Conservation (phyloP, 2,329 filamentous ascomycete species). For the Dactylellina parvicollis region DNA sequence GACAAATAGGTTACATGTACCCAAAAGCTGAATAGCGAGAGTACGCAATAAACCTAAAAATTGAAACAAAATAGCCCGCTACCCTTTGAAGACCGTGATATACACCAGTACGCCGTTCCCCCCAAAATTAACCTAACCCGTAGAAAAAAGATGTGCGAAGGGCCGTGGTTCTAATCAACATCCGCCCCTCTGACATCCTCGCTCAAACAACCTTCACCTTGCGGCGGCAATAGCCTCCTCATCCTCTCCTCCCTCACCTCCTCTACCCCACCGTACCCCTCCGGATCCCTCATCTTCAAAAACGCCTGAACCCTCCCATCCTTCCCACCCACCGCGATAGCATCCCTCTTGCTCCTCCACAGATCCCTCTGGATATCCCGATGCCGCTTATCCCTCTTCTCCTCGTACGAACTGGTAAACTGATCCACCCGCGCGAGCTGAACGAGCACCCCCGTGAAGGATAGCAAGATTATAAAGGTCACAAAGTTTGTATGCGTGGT, state of each 20-base stretch:
- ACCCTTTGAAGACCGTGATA: too few species aligned
- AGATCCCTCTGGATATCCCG: slow-evolving; percentile 73
- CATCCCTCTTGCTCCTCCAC: slow-evolving; percentile 67
- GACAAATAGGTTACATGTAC: too few species aligned
- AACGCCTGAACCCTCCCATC: slow-evolving; percentile 81
- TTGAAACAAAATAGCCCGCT: too few species aligned
- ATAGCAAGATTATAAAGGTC: slow-evolving; percentile 69
- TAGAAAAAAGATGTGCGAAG: too few species aligned
- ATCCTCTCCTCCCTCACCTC: slow-evolving; percentile 64
- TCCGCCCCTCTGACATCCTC: slow-evolving; percentile 59
- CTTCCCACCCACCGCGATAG: slow-evolving; percentile 67
- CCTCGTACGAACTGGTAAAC: slow-evolving; percentile 60
- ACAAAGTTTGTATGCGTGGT: slow-evolving; percentile 67
- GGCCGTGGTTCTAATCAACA: slow-evolving; percentile 10
- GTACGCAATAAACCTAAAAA: too few species aligned
- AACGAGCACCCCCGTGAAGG: slow-evolving; percentile 50
- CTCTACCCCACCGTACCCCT: slow-evolving; percentile 58
- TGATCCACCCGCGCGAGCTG: slow-evolving; percentile 50
- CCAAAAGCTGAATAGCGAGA: too few species aligned
- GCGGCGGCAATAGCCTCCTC: slow-evolving; percentile 63
- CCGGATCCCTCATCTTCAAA: slow-evolving; percentile 75
- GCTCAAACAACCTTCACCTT: slow-evolving; percentile 64
- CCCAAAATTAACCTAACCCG: too few species aligned
- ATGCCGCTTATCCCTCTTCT: slow-evolving; percentile 73
- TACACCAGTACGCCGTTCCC: slow-evolving; percentile 4